A percentile compares a stretch with the other conserved stretches of the same genome.
Evolutionary conservation across 768 basidiomycete species (phyloP).

Genomic region (Boletus eberwhitei): DNA sequence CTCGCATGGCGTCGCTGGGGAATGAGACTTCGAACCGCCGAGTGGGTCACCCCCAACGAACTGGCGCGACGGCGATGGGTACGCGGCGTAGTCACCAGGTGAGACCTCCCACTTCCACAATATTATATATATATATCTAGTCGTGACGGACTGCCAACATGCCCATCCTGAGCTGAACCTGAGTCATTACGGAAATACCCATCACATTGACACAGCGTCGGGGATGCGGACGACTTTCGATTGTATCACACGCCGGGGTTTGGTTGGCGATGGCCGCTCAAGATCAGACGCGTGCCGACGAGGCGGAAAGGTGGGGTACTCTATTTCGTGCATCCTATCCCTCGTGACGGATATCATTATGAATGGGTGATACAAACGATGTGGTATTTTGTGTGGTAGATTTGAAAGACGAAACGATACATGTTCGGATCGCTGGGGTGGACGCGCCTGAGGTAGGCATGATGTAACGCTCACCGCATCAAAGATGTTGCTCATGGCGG

Average conservation of each 20-base stretch:
- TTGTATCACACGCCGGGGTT: slow-evolving; percentile 81
- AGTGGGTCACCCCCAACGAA: slow-evolving; percentile 66
- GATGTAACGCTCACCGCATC: no score
- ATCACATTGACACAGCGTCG: slow-evolving; percentile 49
- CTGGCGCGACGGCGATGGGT: slow-evolving; percentile 63
- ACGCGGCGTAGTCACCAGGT: slow-evolving; percentile 81
- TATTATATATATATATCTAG: background rate
- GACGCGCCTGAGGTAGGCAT: slow-evolving; percentile 84
- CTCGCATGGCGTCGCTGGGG: slow-evolving; percentile 50
- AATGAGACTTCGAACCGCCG: slow-evolving; percentile 57
- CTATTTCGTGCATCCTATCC: background rate
- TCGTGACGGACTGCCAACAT: background rate
- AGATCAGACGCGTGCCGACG: slow-evolving; percentile 61
- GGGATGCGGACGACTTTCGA: slow-evolving; percentile 82
- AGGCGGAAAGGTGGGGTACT: slow-evolving; percentile 47
- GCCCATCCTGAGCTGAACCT: background rate
- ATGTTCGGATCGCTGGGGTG: slow-evolving; percentile 84
- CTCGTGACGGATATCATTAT: background rate
- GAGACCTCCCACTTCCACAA: slow-evolving; percentile 15
- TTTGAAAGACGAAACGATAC: slow-evolving; percentile 76
- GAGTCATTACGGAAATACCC: background rate
- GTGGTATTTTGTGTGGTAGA: slow-evolving; percentile 38
- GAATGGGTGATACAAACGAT: background rate
- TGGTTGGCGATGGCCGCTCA: slow-evolving; percentile 73
- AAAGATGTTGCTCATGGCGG: background rate